Evolutionary conservation across 2,329 filamentous ascomycete species (phyloP), one percentile per base, ranked within the genome.

Genomic region (Colletotrichum sp.): DNA sequence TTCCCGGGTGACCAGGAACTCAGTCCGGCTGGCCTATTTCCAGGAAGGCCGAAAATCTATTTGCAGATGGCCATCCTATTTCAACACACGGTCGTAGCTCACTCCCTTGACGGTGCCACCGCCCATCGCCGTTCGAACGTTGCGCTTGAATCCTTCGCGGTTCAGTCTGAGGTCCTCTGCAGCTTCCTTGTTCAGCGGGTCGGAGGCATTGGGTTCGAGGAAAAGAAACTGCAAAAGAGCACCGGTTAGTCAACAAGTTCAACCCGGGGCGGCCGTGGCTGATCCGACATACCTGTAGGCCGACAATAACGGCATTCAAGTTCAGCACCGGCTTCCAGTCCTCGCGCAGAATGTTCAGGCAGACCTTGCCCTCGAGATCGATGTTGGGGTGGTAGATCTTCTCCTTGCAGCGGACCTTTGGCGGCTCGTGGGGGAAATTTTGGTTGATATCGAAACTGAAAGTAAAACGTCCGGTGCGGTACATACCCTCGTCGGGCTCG

Each of bases 331-430:
- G 97, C 89, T 99, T 99, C 97, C 97, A 99, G 88, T 99, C 97
- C 87, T 99, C 97, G 77, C 97, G 90, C 82, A 99, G 86, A 81
- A 99, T 99, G 85, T 99, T 99, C 82, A 99, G 87, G 88, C 97
- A 99, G 78, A 99, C 96, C 84, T 99, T 99, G 80, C 97, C 97
- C 84, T 99, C 95, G 55, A 98, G 90, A 83, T 99, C 97, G 84
- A 99, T 99, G 86, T 99, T 99, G 8, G 97, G 97, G 84, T 99
- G 97, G 88, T 99, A 99, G 81, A 99, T 99, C 90, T 98, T 99
- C 87, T 99, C 95, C 80, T 93, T 94, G 88, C 97, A 99, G 83
- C 95, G 97, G 80, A 99, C 97, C 87, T 99, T 99, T 24, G 97
- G 97, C 78, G 97, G 96, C 84, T 99, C 96, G 87, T 99, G 97